These are phyloP conservation scores for Tetrahymena borealis DNA, from an alignment of 73 alveolate genomes.

Conservation along the genomic window DNA sequence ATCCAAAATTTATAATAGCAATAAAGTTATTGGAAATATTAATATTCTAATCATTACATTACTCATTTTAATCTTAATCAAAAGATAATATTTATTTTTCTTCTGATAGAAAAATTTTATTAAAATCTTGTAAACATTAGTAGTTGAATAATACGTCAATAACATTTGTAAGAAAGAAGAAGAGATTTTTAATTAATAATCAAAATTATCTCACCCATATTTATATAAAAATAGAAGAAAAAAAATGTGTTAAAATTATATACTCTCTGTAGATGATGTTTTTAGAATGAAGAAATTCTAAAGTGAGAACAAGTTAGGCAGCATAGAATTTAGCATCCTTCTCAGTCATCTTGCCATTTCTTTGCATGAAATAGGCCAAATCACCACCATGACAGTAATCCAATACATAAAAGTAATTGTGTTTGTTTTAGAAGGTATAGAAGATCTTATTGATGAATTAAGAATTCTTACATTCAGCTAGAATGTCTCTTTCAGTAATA, in stretches of 20 bases:
- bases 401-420: conserved; percentile 37
- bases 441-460: conserved; percentile 24
- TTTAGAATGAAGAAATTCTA: conserved; percentile 60
- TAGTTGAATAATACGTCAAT: no score
- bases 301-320: conserved; percentile 60
- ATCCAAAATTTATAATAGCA: no score
- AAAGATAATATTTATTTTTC: no score
- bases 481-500: neutral
- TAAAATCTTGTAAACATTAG: no score
- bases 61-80: no score
- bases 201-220: no score
- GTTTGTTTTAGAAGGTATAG: conserved; percentile 42
- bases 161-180: no score
- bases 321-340: conserved; percentile 68
- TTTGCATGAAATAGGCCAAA: conserved; percentile 22
- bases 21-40: no score
- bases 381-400: conserved; percentile 61
- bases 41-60: no score
- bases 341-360: conserved; percentile 64
- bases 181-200: no score
- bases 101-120: no score
- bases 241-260: neutral
- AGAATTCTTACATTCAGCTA: neutral
- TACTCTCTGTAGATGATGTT: conserved; percentile 69
- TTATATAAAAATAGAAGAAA: neutral